These are phyloP conservation scores for Viola pubescens DNA, from an alignment of 441 rosid species.

Conservation along the genomic window DNA sequence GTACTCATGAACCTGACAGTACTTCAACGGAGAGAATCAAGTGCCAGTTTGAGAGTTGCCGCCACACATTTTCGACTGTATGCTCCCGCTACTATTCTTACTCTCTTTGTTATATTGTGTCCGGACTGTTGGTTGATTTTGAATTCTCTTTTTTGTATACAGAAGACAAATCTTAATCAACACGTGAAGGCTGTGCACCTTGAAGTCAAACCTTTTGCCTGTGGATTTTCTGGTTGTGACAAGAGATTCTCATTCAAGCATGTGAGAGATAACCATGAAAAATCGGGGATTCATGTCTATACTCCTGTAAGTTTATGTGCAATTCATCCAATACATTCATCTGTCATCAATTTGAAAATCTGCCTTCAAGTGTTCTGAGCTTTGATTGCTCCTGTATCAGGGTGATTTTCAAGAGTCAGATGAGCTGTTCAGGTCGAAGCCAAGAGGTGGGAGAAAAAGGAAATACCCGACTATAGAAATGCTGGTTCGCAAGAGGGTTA, in stretches of 20 bases:
- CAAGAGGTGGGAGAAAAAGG: constrained; percentile 85
- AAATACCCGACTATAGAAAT: constrained; percentile 49
- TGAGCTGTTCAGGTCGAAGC: constrained; percentile 52
- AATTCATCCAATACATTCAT: not conserved
- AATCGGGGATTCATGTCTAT: constrained; percentile 46
- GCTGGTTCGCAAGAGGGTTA: constrained; percentile 57
- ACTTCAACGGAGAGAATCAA: constrained; percentile 34
- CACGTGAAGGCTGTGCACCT: constrained; percentile 69
- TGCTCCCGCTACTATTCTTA: not conserved
- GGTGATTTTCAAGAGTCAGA: constrained; percentile 74
- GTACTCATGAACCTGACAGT: constrained; percentile 39
- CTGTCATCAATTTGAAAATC: not conserved
- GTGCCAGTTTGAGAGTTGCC: constrained; percentile 50
- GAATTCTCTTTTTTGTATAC: constrained; percentile 5
- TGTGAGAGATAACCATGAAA: constrained; percentile 76
- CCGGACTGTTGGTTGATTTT: too few species aligned
- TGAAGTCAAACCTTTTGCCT: constrained; percentile 43
- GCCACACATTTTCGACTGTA: constrained; percentile 54
- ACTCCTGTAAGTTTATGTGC: constrained; percentile 39
- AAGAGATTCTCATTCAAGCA: constrained; percentile 75
- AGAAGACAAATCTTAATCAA: constrained; percentile 63
- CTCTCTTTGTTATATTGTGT: not conserved
- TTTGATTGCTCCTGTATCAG: constrained; percentile 29
- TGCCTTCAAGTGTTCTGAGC: not conserved
- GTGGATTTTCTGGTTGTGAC: constrained; percentile 60